Conservation (phyloP, 371 early-diverging fungal species). For the Funneliformis caledonium region DNA sequence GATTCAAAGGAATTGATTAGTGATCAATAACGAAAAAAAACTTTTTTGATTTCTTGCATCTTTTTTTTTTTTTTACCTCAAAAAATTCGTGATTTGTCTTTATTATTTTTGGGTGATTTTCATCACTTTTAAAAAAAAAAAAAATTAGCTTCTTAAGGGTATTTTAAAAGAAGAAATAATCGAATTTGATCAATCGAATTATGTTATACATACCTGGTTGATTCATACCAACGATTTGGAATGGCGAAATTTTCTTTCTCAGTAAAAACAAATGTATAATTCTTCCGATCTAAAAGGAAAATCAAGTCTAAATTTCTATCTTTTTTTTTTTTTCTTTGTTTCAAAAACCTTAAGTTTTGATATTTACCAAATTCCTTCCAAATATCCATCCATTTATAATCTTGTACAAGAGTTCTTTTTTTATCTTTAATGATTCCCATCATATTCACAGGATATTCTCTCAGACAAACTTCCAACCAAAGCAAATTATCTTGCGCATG, state of each 20-base stretch:
- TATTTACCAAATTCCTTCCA: not conserved
- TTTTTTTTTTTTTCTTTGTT: no score
- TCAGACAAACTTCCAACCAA: not conserved
- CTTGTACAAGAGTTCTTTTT: not conserved
- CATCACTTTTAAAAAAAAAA: not conserved
- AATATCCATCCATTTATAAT: not conserved
- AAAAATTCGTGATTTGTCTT: not conserved
- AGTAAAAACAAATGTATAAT: not conserved
- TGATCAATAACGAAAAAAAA: not conserved
- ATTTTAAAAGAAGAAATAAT: not conserved
- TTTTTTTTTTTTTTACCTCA: not conserved
- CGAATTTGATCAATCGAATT: not conserved
- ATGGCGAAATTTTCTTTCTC: not conserved
- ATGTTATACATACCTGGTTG: not conserved
- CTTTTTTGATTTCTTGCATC: not conserved
- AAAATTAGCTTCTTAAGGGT: not conserved
- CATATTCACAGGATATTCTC: not conserved
- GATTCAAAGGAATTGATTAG: not conserved
- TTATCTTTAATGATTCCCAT: not conserved
- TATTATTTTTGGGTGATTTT: not conserved
- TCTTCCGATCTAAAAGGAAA: not conserved
- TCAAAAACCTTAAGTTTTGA: not conserved
- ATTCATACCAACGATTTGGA: not conserved
- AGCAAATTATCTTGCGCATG: constrained; percentile 6
- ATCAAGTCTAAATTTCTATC: no score